These are phyloP conservation scores for Krasilnikovozyma curviuscula DNA, from an alignment of 768 basidiomycete genomes.

Conservation along the genomic window DNA sequence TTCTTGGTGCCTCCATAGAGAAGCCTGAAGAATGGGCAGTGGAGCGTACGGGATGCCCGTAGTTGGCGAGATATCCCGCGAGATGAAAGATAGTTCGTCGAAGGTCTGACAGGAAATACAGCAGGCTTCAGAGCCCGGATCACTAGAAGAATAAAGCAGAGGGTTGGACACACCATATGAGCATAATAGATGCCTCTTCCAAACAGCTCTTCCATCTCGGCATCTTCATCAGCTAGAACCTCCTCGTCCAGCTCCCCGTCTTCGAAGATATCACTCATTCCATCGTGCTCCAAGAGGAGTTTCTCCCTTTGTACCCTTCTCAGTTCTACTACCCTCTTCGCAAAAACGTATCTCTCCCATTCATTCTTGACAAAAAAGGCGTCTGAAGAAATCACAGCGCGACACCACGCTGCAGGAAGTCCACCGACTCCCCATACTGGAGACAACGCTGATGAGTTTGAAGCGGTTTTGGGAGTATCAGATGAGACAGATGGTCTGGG, in stretches of 20 bases:
- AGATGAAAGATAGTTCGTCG: conserved; percentile 58
- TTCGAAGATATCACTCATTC: neutral
- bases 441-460: conserved; percentile 27
- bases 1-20: conserved; percentile 44
- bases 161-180: conserved; percentile 46
- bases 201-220: conserved; percentile 59
- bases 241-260: conserved; percentile 12
- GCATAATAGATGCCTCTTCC: conserved; percentile 58
- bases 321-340: conserved; percentile 54
- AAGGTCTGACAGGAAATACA: conserved; percentile 35
- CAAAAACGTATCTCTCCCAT: conserved; percentile 59
- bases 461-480: neutral
- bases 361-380: conserved; percentile 61
- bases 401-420: conserved; percentile 50
- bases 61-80: conserved; percentile 51
- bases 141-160: neutral
- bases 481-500: conserved; percentile 1
- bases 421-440: conserved; percentile 57
- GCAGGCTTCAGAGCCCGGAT: conserved; percentile 1
- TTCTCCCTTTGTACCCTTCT: conserved; percentile 30
- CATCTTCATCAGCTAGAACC: conserved; percentile 30
- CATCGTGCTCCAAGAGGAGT: neutral
- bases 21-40: conserved; percentile 45
- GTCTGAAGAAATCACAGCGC: conserved; percentile 55
- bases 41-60: conserved; percentile 54